Evolutionary conservation across 305 asterid species (phyloP).

Genomic region (Ruellia speciosa): DNA sequence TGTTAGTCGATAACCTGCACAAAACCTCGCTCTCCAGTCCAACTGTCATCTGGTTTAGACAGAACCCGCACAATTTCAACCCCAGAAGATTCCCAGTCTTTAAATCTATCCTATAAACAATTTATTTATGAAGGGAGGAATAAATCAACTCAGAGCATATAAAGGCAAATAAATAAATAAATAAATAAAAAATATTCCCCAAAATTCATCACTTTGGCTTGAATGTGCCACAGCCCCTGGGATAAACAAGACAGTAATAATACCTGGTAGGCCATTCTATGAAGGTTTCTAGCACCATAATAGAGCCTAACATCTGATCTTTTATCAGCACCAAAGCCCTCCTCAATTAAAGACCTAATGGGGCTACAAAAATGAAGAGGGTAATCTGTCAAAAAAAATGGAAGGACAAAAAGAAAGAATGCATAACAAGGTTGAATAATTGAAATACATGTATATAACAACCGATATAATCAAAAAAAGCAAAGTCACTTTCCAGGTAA

Average conservation of each 20-base stretch:
- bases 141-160: not conserved
- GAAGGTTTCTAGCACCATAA: constrained; percentile 82
- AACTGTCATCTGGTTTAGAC: constrained; percentile 66
- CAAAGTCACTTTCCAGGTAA: not conserved
- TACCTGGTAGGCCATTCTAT: constrained; percentile 88
- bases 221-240: constrained; percentile 7
- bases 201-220: not conserved
- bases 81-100: constrained; percentile 72
- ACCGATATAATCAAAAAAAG: not conserved
- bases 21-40: constrained; percentile 73
- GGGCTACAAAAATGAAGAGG: constrained; percentile 43
- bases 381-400: not conserved
- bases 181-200: too few relatives aligned
- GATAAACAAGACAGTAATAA: not conserved
- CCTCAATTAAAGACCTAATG: constrained; percentile 77
- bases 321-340: constrained; percentile 60
- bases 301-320: constrained; percentile 82
- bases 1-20: constrained; percentile 48
- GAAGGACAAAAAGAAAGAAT: not conserved
- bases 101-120: constrained; percentile 58
- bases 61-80: constrained; percentile 68
- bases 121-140: not conserved
- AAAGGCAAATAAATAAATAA: not conserved
- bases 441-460: not conserved
- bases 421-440: not conserved